phyloP scores from a whole-genome alignment of 345 rosid genomes.

The Mallotus nudiflorus region DNA sequence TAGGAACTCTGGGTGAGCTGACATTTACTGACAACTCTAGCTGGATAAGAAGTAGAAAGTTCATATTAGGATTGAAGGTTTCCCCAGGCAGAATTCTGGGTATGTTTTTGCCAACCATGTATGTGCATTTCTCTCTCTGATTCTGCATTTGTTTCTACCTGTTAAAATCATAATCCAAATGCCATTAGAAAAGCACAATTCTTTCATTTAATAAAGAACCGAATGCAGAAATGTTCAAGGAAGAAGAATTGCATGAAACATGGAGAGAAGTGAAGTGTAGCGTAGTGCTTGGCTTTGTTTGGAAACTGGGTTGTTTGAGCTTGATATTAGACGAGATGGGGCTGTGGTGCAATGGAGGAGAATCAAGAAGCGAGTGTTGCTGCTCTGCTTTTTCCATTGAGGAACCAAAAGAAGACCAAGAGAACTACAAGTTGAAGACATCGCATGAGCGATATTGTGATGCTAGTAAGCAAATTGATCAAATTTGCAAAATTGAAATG shows the following conservation, averaged over 20 bases:
- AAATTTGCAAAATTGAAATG: too few species aligned
- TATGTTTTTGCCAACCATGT: too few species aligned
- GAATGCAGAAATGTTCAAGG: not conserved
- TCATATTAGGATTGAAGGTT: constrained; percentile 45
- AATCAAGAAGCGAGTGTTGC: too few species aligned
- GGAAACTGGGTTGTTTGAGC: constrained; percentile 42
- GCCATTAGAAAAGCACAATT: constrained; percentile 3
- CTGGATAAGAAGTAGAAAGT: too few species aligned
- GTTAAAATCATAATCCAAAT: constrained; percentile 78
- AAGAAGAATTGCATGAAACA: not conserved
- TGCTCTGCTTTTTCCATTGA: constrained; percentile 39
- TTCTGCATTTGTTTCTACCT: too few species aligned
- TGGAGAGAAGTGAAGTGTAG: not conserved
- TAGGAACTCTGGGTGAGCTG: constrained; percentile 39
- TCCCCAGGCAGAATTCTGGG: too few species aligned
- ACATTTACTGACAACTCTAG: constrained; percentile 43
- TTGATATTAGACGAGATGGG: constrained; percentile 36
- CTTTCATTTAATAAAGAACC: not conserved
- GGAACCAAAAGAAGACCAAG: constrained; percentile 37
- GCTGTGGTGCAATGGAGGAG: constrained; percentile 30
- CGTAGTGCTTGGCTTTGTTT: constrained; percentile 41
- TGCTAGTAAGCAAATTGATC: too few species aligned
- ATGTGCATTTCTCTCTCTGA: too few species aligned
- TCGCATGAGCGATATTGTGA: not conserved
- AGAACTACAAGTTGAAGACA: constrained; percentile 29